Percentiles rank a stretch among this genome's conserved stretches.
phyloP scores from a whole-genome alignment of 2,329 filamentous ascomycete species.

The Fusarium denticulatum region DNA sequence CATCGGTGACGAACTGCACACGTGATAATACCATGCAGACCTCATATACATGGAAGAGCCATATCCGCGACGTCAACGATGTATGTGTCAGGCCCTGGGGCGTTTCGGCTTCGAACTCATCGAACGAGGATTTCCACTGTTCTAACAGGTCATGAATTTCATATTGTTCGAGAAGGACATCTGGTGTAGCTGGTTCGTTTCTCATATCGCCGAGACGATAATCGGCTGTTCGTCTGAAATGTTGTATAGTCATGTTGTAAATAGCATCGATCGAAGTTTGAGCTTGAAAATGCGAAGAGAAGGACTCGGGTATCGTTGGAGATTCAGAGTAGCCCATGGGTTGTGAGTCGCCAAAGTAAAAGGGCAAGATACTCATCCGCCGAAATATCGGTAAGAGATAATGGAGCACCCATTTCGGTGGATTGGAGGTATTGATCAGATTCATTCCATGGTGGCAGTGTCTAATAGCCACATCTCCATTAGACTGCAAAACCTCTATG shows the following conservation, averaged over 20 bases:
- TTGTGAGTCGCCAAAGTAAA: conserved; percentile 20
- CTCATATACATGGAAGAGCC: conserved; percentile 12
- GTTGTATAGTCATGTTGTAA: conserved; percentile 13
- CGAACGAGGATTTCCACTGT: conserved; percentile 8
- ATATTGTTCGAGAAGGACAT: conserved; percentile 1
- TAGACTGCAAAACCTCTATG: conserved; percentile 16
- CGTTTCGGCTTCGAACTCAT: conserved; percentile 1
- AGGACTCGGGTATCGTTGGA: not conserved
- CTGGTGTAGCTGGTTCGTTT: not conserved
- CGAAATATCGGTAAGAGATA: conserved; percentile 3
- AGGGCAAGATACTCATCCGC: conserved; percentile 8
- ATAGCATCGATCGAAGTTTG: conserved; percentile 1
- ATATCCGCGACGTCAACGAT: not conserved
- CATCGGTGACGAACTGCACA: not conserved
- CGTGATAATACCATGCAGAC: conserved; percentile 7
- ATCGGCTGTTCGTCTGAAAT: not conserved
- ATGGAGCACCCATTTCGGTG: conserved; percentile 3
- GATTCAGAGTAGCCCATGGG: not conserved
- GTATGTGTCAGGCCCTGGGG: not conserved
- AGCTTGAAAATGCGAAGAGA: not conserved
- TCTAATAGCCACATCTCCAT: conserved; percentile 9
- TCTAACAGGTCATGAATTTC: not conserved
- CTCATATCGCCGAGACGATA: conserved; percentile 11
- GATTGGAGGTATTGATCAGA: not conserved
- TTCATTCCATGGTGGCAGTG: conserved; percentile 17